Evolutionary conservation across 345 rosid species (phyloP), one percentile per base, ranked within the genome.

Genomic region (Boechera stricta): DNA sequence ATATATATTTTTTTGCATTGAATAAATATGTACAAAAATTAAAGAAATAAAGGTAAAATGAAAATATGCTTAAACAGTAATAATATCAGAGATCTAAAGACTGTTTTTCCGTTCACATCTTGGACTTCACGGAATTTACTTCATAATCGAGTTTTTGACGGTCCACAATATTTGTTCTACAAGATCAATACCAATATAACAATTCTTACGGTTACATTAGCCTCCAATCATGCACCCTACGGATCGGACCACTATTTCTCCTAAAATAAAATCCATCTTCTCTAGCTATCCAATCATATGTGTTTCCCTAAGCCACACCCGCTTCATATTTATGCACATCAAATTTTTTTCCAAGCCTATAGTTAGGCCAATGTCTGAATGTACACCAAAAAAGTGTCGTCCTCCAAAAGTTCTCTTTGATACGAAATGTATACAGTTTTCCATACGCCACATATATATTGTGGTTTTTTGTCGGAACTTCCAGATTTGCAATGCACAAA

Each of bases 401-500:
- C 48, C 4, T 5, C 48, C 48, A 18, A 16, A 16, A 16, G 16
- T 16, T 16, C 16, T 16, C 16, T 16, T 16, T 18, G 21, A 18
- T 18, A 18, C 4, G n/a, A 42, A 42, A 42, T 12, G 6, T 1
- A 4, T 42, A 42, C 12, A 4, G 1, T 12, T 12, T 4, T 42
- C 48, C n/a, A 1, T 0, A 5, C 48, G 0, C 0, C 6, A 12
- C n/a, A 11, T 42, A 12, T 0, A 11, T 42, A 12, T 0, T 12
- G n/a, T 42, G 5, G 5, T 42, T 2, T 4, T 12, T 0, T 12
- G 52, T 16, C 52, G 52, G 45, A 10, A 5, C 16, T 21, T 58
- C 64, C 64, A 4, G 63, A 58, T 33, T 58, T 58, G n/a, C 64
- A 58, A 7, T 58, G 64, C 11, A 58, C 64, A 32, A 7, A 33